phyloP scores from a whole-genome alignment of 805 yeast species.

The Dipodascopsis uninucleata region DNA sequence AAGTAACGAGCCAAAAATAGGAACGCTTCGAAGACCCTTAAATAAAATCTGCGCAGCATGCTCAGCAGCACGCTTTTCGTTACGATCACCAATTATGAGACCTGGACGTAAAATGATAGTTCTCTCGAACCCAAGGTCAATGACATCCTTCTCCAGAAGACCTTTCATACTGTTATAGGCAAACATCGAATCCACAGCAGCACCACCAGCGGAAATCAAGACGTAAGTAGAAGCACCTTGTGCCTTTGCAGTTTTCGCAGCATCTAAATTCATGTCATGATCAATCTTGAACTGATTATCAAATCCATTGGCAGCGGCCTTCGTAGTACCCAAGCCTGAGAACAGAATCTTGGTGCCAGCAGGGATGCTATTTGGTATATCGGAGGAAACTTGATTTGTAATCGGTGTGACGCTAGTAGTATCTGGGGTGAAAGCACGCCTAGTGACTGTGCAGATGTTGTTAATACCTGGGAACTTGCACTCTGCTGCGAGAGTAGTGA shows the following conservation, averaged over 20 bases:
- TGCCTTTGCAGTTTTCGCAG: conserved; percentile 70
- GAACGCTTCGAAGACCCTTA: conserved; percentile 12
- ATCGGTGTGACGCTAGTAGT: conserved; percentile 51
- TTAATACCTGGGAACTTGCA: conserved; percentile 44
- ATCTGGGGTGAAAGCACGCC: conserved; percentile 15
- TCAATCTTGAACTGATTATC: conserved; percentile 70
- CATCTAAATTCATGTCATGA: conserved; percentile 61
- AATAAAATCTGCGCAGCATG: conserved; percentile 5
- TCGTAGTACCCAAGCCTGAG: conserved; percentile 74
- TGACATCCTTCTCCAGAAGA: conserved; percentile 64
- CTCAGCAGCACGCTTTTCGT: conserved; percentile 30
- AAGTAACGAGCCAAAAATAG: conserved; percentile 1
- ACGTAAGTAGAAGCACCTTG: conserved; percentile 67
- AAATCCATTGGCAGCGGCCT: conserved; percentile 66
- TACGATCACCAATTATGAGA: conserved; percentile 39
- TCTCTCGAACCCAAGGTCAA: conserved; percentile 59
- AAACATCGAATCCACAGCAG: conserved; percentile 53
- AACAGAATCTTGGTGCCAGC: conserved; percentile 39
- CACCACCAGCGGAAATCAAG: conserved; percentile 64
- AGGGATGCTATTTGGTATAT: conserved; percentile 33
- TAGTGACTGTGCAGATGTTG: conserved; percentile 36
- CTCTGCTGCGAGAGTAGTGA: conserved; percentile 47
- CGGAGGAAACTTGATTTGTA: conserved; percentile 34
- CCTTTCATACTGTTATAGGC: conserved; percentile 71
- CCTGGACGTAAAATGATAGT: conserved; percentile 81